These are phyloP conservation scores for Erythrobasidium yunnanense DNA, from an alignment of 768 basidiomycete genomes.

Conservation along the genomic window DNA sequence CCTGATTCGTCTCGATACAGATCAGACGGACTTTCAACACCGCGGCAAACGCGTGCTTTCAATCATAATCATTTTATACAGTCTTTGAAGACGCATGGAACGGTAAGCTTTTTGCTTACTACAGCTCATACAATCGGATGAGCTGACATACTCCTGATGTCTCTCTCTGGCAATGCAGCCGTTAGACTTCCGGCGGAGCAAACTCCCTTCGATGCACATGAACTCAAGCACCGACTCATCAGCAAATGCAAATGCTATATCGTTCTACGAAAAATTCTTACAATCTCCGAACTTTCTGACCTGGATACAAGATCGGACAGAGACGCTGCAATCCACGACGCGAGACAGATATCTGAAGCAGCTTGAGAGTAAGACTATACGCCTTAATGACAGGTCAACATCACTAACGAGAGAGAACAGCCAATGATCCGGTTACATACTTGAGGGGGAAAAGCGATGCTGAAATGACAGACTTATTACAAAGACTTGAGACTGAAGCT, in stretches of 20 bases:
- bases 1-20: slow-evolving; percentile 6
- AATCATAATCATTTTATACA: slow-evolving; percentile 15
- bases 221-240: background rate
- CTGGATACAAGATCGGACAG: slow-evolving; percentile 16
- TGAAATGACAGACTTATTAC: slow-evolving; percentile 10
- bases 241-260: background rate
- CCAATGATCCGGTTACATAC: slow-evolving; percentile 1
- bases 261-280: slow-evolving; percentile 25
- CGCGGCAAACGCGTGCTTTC: background rate
- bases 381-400: too few species aligned
- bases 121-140: background rate
- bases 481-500: slow-evolving; percentile 17
- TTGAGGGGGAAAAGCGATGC: slow-evolving; percentile 14
- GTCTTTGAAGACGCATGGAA: slow-evolving; percentile 20
- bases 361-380: slow-evolving; percentile 12
- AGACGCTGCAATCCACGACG: slow-evolving; percentile 5
- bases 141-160: background rate
- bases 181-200: slow-evolving; percentile 5
- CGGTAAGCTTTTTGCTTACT: background rate
- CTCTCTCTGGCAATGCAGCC: background rate
- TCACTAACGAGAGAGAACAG: too few species aligned
- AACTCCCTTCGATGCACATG: slow-evolving; percentile 26
- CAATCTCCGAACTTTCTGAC: slow-evolving; percentile 15
- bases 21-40: slow-evolving; percentile 11
- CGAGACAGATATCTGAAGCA: slow-evolving; percentile 8